Conservation (phyloP, 345 rosid genomes). For the Theobroma cacao region DNA sequence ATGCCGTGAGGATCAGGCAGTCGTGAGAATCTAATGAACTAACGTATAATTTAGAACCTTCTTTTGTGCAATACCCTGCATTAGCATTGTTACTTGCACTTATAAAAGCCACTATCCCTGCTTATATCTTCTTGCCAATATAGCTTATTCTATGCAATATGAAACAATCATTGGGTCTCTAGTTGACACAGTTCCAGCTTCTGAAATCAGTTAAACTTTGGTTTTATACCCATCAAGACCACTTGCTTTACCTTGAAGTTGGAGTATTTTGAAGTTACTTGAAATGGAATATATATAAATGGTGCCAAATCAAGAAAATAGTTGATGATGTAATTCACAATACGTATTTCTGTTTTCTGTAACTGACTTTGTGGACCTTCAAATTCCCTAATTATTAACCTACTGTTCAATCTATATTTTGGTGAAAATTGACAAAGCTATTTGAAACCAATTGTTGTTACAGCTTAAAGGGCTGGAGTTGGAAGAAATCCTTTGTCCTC, state of each 20-base stretch:
- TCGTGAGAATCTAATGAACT: slow-evolving; percentile 17
- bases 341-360: background rate
- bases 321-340: background rate
- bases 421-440: background rate
- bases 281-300: background rate
- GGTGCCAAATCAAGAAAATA: background rate
- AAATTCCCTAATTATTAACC: background rate
- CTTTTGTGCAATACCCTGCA: background rate
- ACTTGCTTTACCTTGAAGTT: background rate
- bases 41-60: slow-evolving; percentile 2
- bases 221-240: background rate
- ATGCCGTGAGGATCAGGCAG: slow-evolving; percentile 51
- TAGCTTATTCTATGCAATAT: background rate
- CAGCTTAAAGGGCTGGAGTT: background rate
- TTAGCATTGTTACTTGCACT: background rate
- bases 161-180: background rate
- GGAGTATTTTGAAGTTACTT: background rate
- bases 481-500: background rate
- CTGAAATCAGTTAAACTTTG: background rate
- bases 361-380: background rate
- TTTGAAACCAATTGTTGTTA: background rate
- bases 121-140: background rate
- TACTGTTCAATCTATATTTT: background rate
- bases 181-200: background rate
- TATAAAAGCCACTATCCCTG: background rate